Base-by-base conservation (phyloP, 2,329 filamentous ascomycete genomes). In the Sporothrix humicola region DNA sequence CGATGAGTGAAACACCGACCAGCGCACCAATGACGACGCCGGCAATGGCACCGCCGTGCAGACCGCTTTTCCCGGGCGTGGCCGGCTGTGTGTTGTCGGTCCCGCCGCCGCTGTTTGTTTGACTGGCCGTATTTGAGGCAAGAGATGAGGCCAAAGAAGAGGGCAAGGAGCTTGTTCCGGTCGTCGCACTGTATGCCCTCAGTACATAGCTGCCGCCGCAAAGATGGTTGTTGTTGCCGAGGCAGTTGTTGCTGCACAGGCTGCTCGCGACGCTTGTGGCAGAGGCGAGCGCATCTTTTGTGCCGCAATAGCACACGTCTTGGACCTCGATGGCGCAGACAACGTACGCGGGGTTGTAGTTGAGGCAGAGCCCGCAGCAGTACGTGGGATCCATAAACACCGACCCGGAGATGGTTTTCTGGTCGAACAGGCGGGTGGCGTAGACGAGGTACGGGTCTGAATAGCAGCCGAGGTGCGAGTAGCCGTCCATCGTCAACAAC, bases 221-320 rank as follows among this genome's bases (percentile, higher is more conserved):
- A 15, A 65, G 61, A 26, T 20, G 26, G 31, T 31, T 13, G 31
- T 17, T 31, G 15, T 56, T 8, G 6, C 13, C 59, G 5, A 20
- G 10, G 58, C 70, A 66, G 20, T 26, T 26, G 44, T 1, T 8
- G 23, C n/a, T 59, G 44, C 54, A 46, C 70, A 65, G 70, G 8
- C 15, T 23, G 56, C 44, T 37, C 1, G 63, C 31, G 6, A 10
- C 3, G 42, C 23, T 26, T 26, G 42, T 48, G 6, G 20, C 48
- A 26, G 54, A 56, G 1, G 2, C 20, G 42, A 12, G 15, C 12
- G 71, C 9, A 9, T 8, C 42, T 23, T 31, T n/a, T 59, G 73
- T 75, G 46, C 81, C 84, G 75, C 86, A 89, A 81, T 84, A 72
- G 56, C 69, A 72, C 69, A 63, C 20, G 44, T 12, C 3, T 1